phyloP scores from a whole-genome alignment of 129 eudicot genomes.

The Centaurea solstitialis region DNA sequence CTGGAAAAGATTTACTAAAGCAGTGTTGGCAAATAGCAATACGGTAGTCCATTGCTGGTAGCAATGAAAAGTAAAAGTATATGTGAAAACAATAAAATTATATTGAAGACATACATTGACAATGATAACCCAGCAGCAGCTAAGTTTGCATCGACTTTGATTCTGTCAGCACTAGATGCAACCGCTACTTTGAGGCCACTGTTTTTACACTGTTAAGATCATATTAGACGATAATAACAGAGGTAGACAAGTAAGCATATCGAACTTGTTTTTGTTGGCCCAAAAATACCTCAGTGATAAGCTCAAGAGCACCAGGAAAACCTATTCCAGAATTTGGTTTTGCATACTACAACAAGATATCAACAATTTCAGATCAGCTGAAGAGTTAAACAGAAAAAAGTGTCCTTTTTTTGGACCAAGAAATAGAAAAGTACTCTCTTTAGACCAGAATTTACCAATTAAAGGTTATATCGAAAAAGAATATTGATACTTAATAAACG shows the following conservation, averaged over 20 bases:
- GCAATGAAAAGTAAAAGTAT: neutral
- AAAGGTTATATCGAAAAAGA: neutral
- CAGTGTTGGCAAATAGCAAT: neutral
- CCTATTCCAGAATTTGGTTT: constrained; percentile 97
- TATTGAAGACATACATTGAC: constrained; percentile 60
- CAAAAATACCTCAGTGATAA: constrained; percentile 65
- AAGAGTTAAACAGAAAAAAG: neutral
- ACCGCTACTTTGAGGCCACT: constrained; percentile 96
- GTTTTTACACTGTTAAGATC: constrained; percentile 71
- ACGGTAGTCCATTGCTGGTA: neutral
- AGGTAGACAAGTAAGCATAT: constrained; percentile 5
- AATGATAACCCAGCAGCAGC: constrained; percentile 90
- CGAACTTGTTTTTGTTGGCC: constrained; percentile 4
- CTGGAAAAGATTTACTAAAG: too few species aligned
- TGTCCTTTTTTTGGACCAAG: constrained; percentile 2
- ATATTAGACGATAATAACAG: constrained; percentile 12
- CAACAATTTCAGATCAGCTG: constrained; percentile 19
- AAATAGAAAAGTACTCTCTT: constrained; percentile 2
- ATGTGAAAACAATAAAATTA: neutral
- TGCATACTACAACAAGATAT: constrained; percentile 71
- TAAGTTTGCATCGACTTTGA: constrained; percentile 95
- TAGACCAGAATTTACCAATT: neutral
- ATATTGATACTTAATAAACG: neutral
- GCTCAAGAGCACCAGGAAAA: constrained; percentile 97
- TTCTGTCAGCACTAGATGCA: constrained; percentile 98